Evolutionary conservation across 1,284 basidiomycete species (phyloP).

Genomic region (Rhodotorula sp.): DNA sequence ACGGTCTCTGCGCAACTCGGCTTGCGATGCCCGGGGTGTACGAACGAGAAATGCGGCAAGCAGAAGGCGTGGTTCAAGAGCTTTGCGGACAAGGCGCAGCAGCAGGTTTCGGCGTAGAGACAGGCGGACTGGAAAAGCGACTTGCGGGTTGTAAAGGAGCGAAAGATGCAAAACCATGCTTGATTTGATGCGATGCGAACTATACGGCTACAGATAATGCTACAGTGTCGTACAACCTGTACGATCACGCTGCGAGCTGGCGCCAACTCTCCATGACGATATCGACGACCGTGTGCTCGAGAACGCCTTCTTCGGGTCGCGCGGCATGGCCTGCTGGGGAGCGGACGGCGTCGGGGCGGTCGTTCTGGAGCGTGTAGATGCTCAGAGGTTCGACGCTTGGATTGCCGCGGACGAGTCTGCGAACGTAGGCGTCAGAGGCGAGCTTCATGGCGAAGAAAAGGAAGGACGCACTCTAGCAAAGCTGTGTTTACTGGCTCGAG

Average conservation of each 20-base stretch:
- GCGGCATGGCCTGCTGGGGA: slow-evolving; percentile 3
- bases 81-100: background rate
- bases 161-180: no score
- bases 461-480: background rate
- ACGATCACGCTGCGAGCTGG: no score
- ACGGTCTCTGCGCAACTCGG: slow-evolving; percentile 72
- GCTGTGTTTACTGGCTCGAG: slow-evolving; percentile 13
- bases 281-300: slow-evolving; percentile 13
- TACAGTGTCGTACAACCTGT: no score
- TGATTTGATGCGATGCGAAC: no score
- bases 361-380: slow-evolving; percentile 17
- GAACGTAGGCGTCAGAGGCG: background rate
- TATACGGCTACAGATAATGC: no score
- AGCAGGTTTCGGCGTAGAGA: background rate
- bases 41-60: slow-evolving; percentile 76
- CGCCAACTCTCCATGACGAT: slow-evolving; percentile 14
- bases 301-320: slow-evolving; percentile 15
- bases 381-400: slow-evolving; percentile 9
- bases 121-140: no score
- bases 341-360: slow-evolving; percentile 8
- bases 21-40: slow-evolving; percentile 90
- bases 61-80: slow-evolving; percentile 79
- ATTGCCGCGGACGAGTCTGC: slow-evolving; percentile 1
- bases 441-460: no score
- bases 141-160: no score